A percentile compares a stretch with the other conserved stretches of the same genome.
Conservation (phyloP, 202 grass and related monocot species). For the Eragrostis tef region DNA sequence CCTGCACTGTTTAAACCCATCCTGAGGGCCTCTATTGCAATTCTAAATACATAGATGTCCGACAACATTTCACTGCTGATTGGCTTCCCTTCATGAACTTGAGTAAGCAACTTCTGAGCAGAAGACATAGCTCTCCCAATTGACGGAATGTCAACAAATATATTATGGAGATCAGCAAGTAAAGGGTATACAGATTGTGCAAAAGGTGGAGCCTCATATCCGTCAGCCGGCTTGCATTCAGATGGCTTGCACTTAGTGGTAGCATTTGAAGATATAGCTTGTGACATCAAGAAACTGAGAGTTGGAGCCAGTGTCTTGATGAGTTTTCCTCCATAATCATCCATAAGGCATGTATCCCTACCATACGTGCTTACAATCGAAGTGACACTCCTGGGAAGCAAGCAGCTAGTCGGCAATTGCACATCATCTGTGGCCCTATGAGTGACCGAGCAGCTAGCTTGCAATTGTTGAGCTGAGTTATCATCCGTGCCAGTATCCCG, state of each 20-base stretch:
- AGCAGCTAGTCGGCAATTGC: slow-evolving; percentile 55
- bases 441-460: slow-evolving; percentile 52
- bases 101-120: slow-evolving; percentile 71
- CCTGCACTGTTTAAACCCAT: slow-evolving; percentile 78
- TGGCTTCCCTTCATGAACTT: slow-evolving; percentile 75
- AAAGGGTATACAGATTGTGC: slow-evolving; percentile 81
- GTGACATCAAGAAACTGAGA: slow-evolving; percentile 55
- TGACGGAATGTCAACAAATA: slow-evolving; percentile 76
- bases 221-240: slow-evolving; percentile 48
- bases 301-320: slow-evolving; percentile 64
- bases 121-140: slow-evolving; percentile 80
- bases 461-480: slow-evolving; percentile 44
- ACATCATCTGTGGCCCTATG: slow-evolving; percentile 36
- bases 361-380: slow-evolving; percentile 48
- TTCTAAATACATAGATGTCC: slow-evolving; percentile 78
- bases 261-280: slow-evolving; percentile 43
- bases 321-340: slow-evolving; percentile 56
- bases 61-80: slow-evolving; percentile 67
- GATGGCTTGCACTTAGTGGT: slow-evolving; percentile 38
- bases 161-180: slow-evolving; percentile 75
- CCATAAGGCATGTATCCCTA: slow-evolving; percentile 60
- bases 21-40: slow-evolving; percentile 86
- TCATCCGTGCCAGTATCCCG: background rate
- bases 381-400: slow-evolving; percentile 50
- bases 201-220: slow-evolving; percentile 71